Evolutionary conservation across 352 stramenopile species (phyloP).

Genomic region (Globisporangium sylvaticum): DNA sequence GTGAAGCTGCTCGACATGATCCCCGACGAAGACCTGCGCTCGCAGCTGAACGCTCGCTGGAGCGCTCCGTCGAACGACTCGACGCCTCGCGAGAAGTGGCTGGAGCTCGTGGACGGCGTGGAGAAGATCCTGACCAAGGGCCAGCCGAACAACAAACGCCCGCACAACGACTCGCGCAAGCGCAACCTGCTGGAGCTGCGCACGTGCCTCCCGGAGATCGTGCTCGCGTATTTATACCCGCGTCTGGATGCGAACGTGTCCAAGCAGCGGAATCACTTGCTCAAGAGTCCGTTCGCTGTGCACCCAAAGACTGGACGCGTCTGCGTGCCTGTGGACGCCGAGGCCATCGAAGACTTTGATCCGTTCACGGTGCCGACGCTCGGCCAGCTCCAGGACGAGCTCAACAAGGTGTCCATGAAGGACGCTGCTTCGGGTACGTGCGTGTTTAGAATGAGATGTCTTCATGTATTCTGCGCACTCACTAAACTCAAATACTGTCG

Average conservation of each 20-base stretch:
- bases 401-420: conserved; percentile 51
- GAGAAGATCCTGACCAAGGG: conserved; percentile 61
- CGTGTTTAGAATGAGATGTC: not conserved
- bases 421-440: conserved; percentile 24
- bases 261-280: conserved; percentile 99
- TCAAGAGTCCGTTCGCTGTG: conserved; percentile 98
- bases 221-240: conserved; percentile 96
- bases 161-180: conserved; percentile 54
- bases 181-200: conserved; percentile 66
- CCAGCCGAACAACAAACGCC: conserved; percentile 43
- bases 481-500: not conserved
- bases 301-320: conserved; percentile 98
- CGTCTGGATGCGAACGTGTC: conserved; percentile 99
- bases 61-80: conserved; percentile 35
- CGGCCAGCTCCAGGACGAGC: conserved; percentile 75
- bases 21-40: conserved; percentile 84
- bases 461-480: not conserved
- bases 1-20: conserved; percentile 91
- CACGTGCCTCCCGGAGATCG: conserved; percentile 93
- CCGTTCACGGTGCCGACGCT: conserved; percentile 85
- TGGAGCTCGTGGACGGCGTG: conserved; percentile 65
- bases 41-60: conserved; percentile 63
- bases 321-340: conserved; percentile 94
- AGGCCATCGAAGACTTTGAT: conserved; percentile 83
- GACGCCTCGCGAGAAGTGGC: conserved; percentile 88